These are phyloP conservation scores for Byssothecium circinans DNA, from an alignment of 2,329 filamentous ascomycete species.

Conservation along the genomic window DNA sequence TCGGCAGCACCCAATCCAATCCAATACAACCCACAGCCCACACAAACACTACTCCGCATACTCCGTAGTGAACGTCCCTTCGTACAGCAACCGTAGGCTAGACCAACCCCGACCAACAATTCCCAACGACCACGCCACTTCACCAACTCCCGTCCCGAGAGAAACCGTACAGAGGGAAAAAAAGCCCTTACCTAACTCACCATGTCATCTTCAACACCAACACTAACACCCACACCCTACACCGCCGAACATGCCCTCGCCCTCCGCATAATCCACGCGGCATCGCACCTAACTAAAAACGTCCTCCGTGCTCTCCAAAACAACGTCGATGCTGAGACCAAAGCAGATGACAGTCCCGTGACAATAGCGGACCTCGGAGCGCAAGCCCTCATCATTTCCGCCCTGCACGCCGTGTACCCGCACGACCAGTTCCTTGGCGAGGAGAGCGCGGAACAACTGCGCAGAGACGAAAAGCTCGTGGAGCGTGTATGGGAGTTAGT, in stretches of 20 bases:
- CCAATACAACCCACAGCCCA: too few relatives aligned
- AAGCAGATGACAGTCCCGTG: constrained; percentile 59
- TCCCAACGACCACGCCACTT: too few relatives aligned
- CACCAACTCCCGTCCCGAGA: too few relatives aligned
- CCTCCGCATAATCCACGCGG: constrained; percentile 54
- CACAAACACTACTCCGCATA: too few relatives aligned
- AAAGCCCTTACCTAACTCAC: too few relatives aligned
- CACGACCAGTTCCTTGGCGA: constrained; percentile 63
- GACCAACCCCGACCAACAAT: too few relatives aligned
- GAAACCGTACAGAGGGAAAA: too few relatives aligned
- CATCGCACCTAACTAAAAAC: constrained; percentile 60
- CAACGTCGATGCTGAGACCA: constrained; percentile 52
- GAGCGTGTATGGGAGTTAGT: constrained; percentile 61
- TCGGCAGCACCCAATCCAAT: neutral
- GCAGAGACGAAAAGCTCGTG: constrained; percentile 52
- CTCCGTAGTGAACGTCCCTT: too few relatives aligned
- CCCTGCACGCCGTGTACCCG: constrained; percentile 58
- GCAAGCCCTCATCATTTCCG: constrained; percentile 63
- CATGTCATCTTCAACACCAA: too few relatives aligned
- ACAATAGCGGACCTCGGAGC: constrained; percentile 66
- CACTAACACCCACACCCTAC: too few relatives aligned
- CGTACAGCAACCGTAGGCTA: neutral
- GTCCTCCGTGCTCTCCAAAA: constrained; percentile 54
- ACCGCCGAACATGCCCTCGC: constrained; percentile 35
- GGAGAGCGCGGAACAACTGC: constrained; percentile 59